Evolutionary conservation across 108 stramenopile species (phyloP).

Genomic region (Craspedostauros australis): DNA sequence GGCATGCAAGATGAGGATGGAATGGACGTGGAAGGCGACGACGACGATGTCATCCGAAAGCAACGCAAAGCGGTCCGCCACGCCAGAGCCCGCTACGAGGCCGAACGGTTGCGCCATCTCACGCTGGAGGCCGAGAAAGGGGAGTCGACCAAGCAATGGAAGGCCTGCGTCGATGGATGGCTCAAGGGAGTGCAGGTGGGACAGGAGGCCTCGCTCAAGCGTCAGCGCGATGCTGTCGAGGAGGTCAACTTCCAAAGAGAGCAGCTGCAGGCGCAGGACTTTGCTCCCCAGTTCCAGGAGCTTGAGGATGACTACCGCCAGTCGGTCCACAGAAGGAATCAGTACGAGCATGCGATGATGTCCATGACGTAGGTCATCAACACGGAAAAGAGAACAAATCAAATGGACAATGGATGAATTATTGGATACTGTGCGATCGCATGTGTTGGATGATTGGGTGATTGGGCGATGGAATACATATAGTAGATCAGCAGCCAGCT

Average conservation of each 20-base stretch:
- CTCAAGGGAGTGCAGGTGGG: conserved; percentile 17
- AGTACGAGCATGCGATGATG: conserved; percentile 50
- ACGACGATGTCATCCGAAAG: too few species aligned
- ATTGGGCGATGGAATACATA: too few species aligned
- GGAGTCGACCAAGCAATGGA: conserved; percentile 38
- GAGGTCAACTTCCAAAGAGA: conserved; percentile 59
- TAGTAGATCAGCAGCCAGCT: too few species aligned
- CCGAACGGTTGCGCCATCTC: conserved; percentile 44
- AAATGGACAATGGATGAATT: too few species aligned
- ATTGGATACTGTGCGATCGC: too few species aligned
- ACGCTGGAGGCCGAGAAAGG: conserved; percentile 56
- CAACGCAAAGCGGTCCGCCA: conserved; percentile 17
- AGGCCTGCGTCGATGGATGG: conserved; percentile 26
- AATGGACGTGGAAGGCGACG: neutral
- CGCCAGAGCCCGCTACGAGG: conserved; percentile 37
- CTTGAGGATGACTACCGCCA: conserved; percentile 33
- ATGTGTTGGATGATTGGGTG: too few species aligned
- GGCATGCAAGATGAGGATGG: too few species aligned
- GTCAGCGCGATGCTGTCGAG: conserved; percentile 46
- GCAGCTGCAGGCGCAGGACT: conserved; percentile 36
- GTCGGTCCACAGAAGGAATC: conserved; percentile 47
- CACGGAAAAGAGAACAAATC: too few species aligned
- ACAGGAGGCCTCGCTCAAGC: conserved; percentile 22
- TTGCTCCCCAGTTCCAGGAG: conserved; percentile 27
- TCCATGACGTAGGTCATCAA: too few species aligned